Percentiles rank a stretch among this genome's conserved stretches.
Conservation (phyloP, 2,329 filamentous ascomycete species). For the Fusarium nygamai region DNA sequence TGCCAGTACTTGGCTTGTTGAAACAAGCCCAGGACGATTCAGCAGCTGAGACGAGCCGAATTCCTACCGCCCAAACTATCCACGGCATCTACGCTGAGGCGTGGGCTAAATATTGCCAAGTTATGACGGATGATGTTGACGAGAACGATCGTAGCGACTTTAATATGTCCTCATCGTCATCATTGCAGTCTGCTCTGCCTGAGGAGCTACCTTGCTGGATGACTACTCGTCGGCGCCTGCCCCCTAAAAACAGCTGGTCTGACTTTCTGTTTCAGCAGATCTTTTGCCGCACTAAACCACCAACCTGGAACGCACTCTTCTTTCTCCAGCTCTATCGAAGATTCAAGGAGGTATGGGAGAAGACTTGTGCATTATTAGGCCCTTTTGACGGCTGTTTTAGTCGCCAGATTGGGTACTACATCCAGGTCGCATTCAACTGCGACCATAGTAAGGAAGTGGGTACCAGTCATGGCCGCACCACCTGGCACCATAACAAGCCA, state of each 20-base stretch:
- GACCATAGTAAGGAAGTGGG: background rate
- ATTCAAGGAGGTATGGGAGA: background rate
- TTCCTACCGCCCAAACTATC: background rate
- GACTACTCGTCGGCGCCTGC: background rate
- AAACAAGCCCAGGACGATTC: background rate
- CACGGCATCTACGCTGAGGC: background rate
- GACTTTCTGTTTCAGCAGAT: background rate
- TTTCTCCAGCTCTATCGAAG: background rate
- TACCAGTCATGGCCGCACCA: background rate
- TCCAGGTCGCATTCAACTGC: background rate
- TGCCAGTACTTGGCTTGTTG: background rate
- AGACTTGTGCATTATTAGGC: background rate
- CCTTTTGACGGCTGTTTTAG: background rate
- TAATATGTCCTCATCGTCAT: background rate
- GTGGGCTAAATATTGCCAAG: background rate
- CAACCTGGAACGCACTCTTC: background rate
- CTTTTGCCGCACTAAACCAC: background rate
- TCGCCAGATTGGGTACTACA: background rate
- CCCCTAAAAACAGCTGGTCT: background rate
- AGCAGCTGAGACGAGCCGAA: background rate
- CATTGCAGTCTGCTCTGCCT: background rate
- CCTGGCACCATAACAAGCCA: background rate
- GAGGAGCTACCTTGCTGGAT: background rate
- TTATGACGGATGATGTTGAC: background rate
- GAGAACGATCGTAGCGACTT: background rate